Percentiles rank a stretch among this genome's conserved stretches.
Conservation (phyloP, 129 eudicot species). For the Flaveria sonorensis region DNA sequence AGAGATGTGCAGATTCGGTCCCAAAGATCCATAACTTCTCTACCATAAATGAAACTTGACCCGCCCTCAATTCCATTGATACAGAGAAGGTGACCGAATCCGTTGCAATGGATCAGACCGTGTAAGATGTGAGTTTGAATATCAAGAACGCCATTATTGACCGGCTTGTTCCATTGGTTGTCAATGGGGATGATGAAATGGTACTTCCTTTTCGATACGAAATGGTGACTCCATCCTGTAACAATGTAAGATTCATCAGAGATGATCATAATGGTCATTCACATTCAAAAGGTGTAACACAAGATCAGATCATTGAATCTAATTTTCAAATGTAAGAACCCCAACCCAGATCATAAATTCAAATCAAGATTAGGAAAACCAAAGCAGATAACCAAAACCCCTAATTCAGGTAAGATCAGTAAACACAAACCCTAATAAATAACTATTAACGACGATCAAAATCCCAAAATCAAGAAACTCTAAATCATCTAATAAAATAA, state of each 20-base stretch:
- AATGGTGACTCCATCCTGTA: slow-evolving; percentile 93
- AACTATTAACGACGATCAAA: slow-evolving; percentile 7
- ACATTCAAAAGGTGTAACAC: background rate
- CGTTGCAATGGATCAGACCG: slow-evolving; percentile 86
- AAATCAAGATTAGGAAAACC: slow-evolving; percentile 12
- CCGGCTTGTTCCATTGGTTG: slow-evolving; percentile 71
- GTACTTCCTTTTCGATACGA: slow-evolving; percentile 74
- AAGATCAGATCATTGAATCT: background rate
- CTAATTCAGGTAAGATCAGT: too few relatives aligned
- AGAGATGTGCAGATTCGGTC: slow-evolving; percentile 85
- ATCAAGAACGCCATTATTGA: slow-evolving; percentile 54
- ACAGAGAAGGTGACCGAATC: slow-evolving; percentile 82
- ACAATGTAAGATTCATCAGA: background rate
- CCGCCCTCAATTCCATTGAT: slow-evolving; percentile 93
- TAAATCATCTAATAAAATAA: background rate
- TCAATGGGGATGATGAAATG: slow-evolving; percentile 80
- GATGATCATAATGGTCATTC: background rate
- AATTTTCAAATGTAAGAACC: background rate
- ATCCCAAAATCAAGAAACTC: background rate
- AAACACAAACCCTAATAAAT: slow-evolving; percentile 13
- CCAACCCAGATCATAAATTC: slow-evolving; percentile 1
- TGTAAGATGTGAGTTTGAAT: slow-evolving; percentile 80
- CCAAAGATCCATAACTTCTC: slow-evolving; percentile 96
- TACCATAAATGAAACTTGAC: slow-evolving; percentile 59
- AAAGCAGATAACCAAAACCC: background rate